Base-by-base conservation (phyloP, 2,329 filamentous ascomycete genomes). In the Arachnomyces sp. region DNA sequence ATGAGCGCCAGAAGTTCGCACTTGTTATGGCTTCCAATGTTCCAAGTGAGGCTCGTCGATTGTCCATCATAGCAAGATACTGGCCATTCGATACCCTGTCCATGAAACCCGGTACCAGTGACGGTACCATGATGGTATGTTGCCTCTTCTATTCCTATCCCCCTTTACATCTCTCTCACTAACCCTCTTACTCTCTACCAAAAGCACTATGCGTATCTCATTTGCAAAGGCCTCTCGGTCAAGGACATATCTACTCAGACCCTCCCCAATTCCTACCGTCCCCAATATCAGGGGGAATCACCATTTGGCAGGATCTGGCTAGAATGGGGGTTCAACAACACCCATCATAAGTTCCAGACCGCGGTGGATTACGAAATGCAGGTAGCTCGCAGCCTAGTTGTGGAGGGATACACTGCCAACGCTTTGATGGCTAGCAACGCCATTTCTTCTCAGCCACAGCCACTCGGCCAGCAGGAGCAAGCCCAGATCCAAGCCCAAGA, bases 1-100 rank as follows among this genome's bases (percentile, higher is more conserved):
- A 61, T 31, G 64, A 67, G 16, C 61, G 64, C 29, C 64, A 67
- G 55, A 66, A 65, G 35, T 62, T 54, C 37, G 54, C 54, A 2
- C 47, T 65, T 2, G 52, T 53, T 29, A 38, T 50, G 13, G 54
- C 56, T 36, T 55, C 58, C 2, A 50, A 54, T 13, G 20, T 25
- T 9, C 9, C 20, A 9, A 25, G 5, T 9, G 20, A 25, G 20
- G 5, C 5, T 25, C 20, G 9, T 25, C 20, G 20, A 9, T 25
- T 25, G 20, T 25, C 53, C 4, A 51, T 52, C 5, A 48, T 53
- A 3, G 46, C 52, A 7, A 54, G 55, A 39, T 62, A 48, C 47
- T 67, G 65, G 52, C 63, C 65, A 0, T 67, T 66, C 38, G 64
- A 67, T 33, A 56, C 57, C 1, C 43, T 65, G 12, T 51, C 46